Conservation (phyloP, 2,329 filamentous ascomycete species). For the Ceratocystis variospora region DNA sequence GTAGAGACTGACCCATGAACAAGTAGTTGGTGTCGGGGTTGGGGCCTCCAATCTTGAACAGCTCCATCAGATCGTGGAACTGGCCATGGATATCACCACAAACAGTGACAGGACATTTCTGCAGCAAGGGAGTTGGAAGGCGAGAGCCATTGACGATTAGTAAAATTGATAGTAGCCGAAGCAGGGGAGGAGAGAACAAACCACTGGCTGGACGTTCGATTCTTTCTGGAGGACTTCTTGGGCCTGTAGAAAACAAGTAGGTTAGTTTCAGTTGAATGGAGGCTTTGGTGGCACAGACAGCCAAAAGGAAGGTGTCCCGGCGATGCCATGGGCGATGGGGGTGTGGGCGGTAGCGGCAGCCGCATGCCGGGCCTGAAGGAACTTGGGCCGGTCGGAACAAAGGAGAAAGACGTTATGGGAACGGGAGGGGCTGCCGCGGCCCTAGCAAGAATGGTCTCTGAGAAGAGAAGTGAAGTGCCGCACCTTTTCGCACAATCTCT, state of each 20-base stretch:
- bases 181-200: constrained; percentile 35
- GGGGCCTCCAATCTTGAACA: constrained; percentile 96
- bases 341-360: constrained; percentile 32
- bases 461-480: neutral
- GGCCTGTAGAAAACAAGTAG: constrained; percentile 42
- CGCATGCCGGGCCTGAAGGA: constrained; percentile 47
- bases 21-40: constrained; percentile 99
- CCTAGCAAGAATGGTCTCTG: neutral
- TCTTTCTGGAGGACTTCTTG: constrained; percentile 94
- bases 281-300: neutral
- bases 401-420: neutral
- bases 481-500: constrained; percentile 96
- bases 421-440: neutral
- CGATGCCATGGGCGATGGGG: constrained; percentile 74
- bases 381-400: constrained; percentile 53
- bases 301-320: neutral
- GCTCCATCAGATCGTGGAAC: constrained; percentile 97
- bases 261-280: neutral
- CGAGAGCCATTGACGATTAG: neutral
- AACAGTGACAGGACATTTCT: constrained; percentile 98
- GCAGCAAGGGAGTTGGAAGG: constrained; percentile 7
- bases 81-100: constrained; percentile 99
- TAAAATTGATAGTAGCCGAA: neutral
- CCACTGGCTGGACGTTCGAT: constrained; percentile 97
- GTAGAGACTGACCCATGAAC: constrained; percentile 67